phyloP scores from a whole-genome alignment of 768 basidiomycete genomes.

The Xerocomellus chrysenteron region DNA sequence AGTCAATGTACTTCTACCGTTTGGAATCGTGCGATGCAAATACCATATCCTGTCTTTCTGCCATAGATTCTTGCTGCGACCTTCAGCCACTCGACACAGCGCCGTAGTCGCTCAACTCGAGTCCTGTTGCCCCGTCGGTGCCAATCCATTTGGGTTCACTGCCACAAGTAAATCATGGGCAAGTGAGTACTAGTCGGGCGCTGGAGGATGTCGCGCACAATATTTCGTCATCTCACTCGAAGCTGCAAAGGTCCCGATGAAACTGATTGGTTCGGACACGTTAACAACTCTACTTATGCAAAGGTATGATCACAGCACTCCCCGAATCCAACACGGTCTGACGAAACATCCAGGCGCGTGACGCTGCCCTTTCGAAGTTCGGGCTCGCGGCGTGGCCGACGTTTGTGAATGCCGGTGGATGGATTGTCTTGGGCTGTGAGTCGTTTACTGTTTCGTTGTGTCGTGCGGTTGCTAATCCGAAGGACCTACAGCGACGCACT shows the following conservation, averaged over 20 bases:
- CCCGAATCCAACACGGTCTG: neutral
- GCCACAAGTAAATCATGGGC: slow-evolving; percentile 9
- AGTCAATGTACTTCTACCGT: slow-evolving; percentile 12
- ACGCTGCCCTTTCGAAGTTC: slow-evolving; percentile 11
- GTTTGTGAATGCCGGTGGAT: slow-evolving; percentile 12
- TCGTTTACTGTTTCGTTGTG: neutral
- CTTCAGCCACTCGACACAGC: slow-evolving; percentile 9
- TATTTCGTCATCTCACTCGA: slow-evolving; percentile 1
- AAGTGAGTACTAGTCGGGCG: slow-evolving; percentile 7
- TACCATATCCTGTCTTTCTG: slow-evolving; percentile 4
- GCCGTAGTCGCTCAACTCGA: slow-evolving; percentile 11
- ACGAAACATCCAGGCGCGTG: slow-evolving; percentile 11
- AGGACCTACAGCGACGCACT: slow-evolving; percentile 8
- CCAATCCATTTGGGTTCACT: slow-evolving; percentile 15
- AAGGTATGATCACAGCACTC: neutral
- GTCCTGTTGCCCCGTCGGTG: slow-evolving; percentile 14
- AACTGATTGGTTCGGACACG: slow-evolving; percentile 18
- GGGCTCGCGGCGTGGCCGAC: slow-evolving; percentile 9
- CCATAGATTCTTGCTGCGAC: slow-evolving; percentile 9
- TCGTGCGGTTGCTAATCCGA: neutral
- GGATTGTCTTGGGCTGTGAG: slow-evolving; percentile 6
- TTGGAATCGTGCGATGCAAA: slow-evolving; percentile 11
- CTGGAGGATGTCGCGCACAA: neutral
- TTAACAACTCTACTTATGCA: slow-evolving; percentile 16
- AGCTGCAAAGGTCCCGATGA: slow-evolving; percentile 14